Percentiles rank a stretch among this genome's conserved stretches.
These are phyloP conservation scores for Diplotaxis tenuifolia DNA, from an alignment of 345 rosid genomes.

Conservation along the genomic window DNA sequence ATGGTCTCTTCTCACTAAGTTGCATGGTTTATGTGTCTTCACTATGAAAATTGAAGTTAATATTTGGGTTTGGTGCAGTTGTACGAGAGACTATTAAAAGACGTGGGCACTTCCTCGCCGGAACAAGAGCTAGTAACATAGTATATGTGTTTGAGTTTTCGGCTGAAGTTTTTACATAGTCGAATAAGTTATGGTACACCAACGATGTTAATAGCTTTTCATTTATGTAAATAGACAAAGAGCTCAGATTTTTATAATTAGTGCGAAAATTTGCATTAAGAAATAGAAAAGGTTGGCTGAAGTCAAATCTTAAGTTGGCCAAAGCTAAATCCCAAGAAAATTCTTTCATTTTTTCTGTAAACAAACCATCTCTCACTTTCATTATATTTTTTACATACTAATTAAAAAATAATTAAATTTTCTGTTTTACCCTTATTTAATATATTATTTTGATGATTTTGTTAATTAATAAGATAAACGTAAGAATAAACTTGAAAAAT, in stretches of 20 bases:
- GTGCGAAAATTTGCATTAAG: conserved; percentile 12
- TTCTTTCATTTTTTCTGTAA: conserved; percentile 7
- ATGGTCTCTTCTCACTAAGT: too few relatives aligned
- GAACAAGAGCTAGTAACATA: conserved; percentile 34
- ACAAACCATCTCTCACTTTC: too few relatives aligned
- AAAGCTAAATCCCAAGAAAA: conserved; percentile 5
- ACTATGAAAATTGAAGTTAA: not conserved
- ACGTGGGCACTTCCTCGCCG: conserved; percentile 51
- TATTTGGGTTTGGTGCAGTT: conserved; percentile 52
- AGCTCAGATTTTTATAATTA: conserved; percentile 12
- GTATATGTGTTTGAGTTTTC: conserved; percentile 4
- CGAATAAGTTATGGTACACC: conserved; percentile 9
- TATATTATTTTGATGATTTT: too few relatives aligned
- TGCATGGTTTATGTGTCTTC: too few relatives aligned
- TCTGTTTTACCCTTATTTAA: too few relatives aligned
- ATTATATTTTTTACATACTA: too few relatives aligned
- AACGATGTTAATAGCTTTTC: conserved; percentile 12
- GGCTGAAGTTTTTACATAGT: conserved; percentile 3
- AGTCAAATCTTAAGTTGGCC: too few relatives aligned
- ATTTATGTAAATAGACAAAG: not conserved
- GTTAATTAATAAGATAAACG: too few relatives aligned
- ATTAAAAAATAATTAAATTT: too few relatives aligned
- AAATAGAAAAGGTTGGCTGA: not conserved
- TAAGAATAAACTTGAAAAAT: too few relatives aligned
- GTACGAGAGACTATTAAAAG: conserved; percentile 64